Percentiles rank a stretch among this genome's conserved stretches.
These are phyloP conservation scores for Elaeis oleifera DNA, from an alignment of 202 grass and related monocot genomes.

Conservation along the genomic window DNA sequence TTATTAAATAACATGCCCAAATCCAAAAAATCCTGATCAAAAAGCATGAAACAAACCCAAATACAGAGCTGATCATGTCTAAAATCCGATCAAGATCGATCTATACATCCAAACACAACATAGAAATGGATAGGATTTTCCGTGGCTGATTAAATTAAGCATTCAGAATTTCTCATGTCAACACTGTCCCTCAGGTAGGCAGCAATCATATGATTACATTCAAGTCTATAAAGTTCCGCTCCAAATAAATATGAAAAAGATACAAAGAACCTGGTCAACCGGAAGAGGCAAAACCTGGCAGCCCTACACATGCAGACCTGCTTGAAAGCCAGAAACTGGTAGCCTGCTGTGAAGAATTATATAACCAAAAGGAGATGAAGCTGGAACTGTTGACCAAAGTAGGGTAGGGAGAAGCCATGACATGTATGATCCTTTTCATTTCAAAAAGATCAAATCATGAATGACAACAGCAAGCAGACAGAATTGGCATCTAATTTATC, in stretches of 20 bases:
- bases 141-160: constrained; percentile 24
- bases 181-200: constrained; percentile 26
- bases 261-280: constrained; percentile 23
- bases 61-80: no score
- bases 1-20: no score
- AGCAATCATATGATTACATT: constrained; percentile 34
- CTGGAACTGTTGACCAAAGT: not conserved
- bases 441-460: constrained; percentile 34
- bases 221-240: constrained; percentile 13
- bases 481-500: constrained; percentile 58
- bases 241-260: constrained; percentile 37
- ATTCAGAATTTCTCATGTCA: constrained; percentile 28
- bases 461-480: constrained; percentile 56
- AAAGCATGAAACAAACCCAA: no score
- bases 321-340: constrained; percentile 11
- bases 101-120: no score
- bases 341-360: constrained; percentile 38
- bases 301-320: constrained; percentile 21
- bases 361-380: constrained; percentile 36
- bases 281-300: constrained; percentile 34
- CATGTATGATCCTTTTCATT: constrained; percentile 32
- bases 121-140: no score
- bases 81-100: no score
- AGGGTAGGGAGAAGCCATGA: constrained; percentile 15
- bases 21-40: no score